phyloP scores from a whole-genome alignment of 441 rosid genomes.

The Populus hybrid region DNA sequence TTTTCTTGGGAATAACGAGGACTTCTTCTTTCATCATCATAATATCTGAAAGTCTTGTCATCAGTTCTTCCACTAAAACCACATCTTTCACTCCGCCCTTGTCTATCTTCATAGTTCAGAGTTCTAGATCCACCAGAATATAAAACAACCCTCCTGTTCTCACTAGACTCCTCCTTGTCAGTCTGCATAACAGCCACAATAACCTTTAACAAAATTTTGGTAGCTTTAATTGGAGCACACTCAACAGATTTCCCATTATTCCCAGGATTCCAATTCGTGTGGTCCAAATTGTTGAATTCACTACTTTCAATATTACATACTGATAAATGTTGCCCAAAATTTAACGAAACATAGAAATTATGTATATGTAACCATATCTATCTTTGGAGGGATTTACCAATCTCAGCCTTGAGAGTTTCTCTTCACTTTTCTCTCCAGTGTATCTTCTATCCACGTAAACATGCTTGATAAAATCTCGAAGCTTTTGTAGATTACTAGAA shows the following conservation, averaged over 20 bases:
- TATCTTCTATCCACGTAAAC: constrained; percentile 76
- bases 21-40: constrained; percentile 55
- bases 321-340: background rate
- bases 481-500: constrained; percentile 68
- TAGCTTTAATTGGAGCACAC: background rate
- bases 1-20: too few species aligned
- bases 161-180: constrained; percentile 39
- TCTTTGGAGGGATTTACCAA: constrained; percentile 40
- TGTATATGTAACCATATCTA: background rate
- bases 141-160: constrained; percentile 34
- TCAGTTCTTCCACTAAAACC: constrained; percentile 40
- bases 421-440: constrained; percentile 42
- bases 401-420: constrained; percentile 41
- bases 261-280: background rate
- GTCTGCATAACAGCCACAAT: constrained; percentile 32
- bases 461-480: constrained; percentile 77
- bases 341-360: background rate
- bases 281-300: background rate
- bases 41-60: constrained; percentile 36
- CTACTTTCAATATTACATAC: background rate
- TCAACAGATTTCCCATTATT: background rate
- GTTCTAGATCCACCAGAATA: constrained; percentile 38
- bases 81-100: constrained; percentile 32
- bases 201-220: constrained; percentile 7
- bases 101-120: constrained; percentile 37